Base-by-base conservation (phyloP, 306 rosid genomes). In the Dryas alaskensis region DNA sequence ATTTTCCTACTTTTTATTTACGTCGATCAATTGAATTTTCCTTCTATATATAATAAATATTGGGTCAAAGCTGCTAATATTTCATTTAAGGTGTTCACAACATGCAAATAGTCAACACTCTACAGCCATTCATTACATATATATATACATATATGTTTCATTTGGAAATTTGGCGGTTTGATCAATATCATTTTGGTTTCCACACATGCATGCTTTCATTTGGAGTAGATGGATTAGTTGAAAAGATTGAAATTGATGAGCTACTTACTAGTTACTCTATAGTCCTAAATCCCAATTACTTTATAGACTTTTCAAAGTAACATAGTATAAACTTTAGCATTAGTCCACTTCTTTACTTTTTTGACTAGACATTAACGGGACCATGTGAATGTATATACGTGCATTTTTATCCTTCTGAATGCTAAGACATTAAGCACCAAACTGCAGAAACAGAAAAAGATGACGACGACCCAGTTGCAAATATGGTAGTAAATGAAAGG, bases 351-450 rank as follows among this genome's bases (percentile, higher is more conserved):
- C 8, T 12, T 31, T 37, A 19, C 48, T 2, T 40, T 62, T 3
- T 16, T 8, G 67, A 62, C 67, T 42, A 25, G 48, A 62, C 67
- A 62, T 62, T 40, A 7, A 60, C 44, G 43, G 65, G 65, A 60
- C 65, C 65, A 31, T 54, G 22, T 39, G 67, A 57, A 16, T 39
- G 43, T 43, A 27, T 57, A 7, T 4, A 44, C 0, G 6, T 45
- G 48, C 48, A 45, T 45, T 8, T 45, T 45, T 45, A 3, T 45
- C 48, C 37, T 31, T 31, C 37, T 22, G 22, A 22, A 22, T 22
- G 22, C 22, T 22, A 22, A 22, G 22, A 22, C 22, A 22, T 22
- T 22, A 22, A 22, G 22, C 22, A 22, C 22, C 0, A 31, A 1
- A 31, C 37, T 31, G 37, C 37, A 31, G 2, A 31, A 31, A 31